phyloP scores from a whole-genome alignment of 225 moss, liverwort and hornwort species.

The Sphagnum tenellum region DNA sequence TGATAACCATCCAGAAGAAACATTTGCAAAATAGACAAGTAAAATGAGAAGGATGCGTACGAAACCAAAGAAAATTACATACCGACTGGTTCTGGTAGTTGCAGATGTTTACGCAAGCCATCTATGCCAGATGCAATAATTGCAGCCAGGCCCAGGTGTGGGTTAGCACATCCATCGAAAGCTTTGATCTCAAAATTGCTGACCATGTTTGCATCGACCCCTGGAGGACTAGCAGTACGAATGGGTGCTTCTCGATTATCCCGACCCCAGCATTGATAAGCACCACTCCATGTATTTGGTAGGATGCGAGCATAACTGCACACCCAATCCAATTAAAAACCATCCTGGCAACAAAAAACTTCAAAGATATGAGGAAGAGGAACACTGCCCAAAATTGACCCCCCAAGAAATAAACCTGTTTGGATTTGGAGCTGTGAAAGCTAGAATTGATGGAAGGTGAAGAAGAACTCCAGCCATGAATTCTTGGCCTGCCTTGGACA shows the following conservation, averaged over 20 bases:
- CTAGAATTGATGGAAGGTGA: constrained; percentile 70
- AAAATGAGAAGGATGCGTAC: too few species aligned
- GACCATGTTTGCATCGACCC: constrained; percentile 16
- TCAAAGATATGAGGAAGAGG: too few species aligned
- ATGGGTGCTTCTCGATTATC: constrained; percentile 72
- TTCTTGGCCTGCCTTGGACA: constrained; percentile 44
- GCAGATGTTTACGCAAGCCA: constrained; percentile 65
- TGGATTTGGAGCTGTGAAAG: constrained; percentile 58
- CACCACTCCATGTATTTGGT: constrained; percentile 27
- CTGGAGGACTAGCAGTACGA: constrained; percentile 15
- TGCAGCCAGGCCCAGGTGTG: constrained; percentile 72
- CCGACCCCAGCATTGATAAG: constrained; percentile 68
- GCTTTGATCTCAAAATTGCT: constrained; percentile 72
- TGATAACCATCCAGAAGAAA: too few species aligned
- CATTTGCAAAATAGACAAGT: too few species aligned
- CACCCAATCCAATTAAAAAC: too few species aligned
- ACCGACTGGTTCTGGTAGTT: constrained; percentile 51
- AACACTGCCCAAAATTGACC: neutral
- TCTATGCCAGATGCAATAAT: constrained; percentile 71
- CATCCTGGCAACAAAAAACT: too few species aligned
- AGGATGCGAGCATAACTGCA: constrained; percentile 50
- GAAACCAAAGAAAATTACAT: neutral
- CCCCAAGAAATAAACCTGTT: constrained; percentile 21
- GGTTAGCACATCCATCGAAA: constrained; percentile 79
- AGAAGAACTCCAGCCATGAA: constrained; percentile 73